phyloP scores from a whole-genome alignment of 179 eudicot species.

The Amaranthus tricolor region DNA sequence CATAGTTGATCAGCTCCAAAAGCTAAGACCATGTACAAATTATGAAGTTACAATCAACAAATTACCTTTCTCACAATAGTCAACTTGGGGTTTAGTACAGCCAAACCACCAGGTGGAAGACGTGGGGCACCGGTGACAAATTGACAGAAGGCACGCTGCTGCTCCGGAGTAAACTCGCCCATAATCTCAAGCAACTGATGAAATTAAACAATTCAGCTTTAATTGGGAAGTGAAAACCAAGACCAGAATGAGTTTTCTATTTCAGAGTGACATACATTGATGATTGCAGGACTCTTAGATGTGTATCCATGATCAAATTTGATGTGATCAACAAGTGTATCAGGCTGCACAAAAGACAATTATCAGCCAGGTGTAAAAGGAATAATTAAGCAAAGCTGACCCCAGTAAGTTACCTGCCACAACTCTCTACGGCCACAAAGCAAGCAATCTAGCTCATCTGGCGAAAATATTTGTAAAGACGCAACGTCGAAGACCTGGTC shows the following conservation, averaged over 20 bases:
- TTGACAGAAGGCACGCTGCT: constrained; percentile 95
- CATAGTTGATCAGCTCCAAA: too few relatives aligned
- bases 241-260: too few relatives aligned
- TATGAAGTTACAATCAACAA: background rate
- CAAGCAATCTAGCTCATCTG: constrained; percentile 88
- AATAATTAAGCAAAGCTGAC: background rate
- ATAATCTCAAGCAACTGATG: constrained; percentile 90
- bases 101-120: constrained; percentile 98
- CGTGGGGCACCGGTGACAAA: constrained; percentile 99
- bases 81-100: constrained; percentile 90
- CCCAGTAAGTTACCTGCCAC: constrained; percentile 69
- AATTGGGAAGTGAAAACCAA: background rate
- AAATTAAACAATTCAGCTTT: constrained; percentile 10
- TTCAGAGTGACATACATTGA: constrained; percentile 49
- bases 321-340: constrained; percentile 82
- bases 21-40: background rate
- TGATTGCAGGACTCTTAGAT: constrained; percentile 90
- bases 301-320: constrained; percentile 99
- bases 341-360: constrained; percentile 57
- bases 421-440: constrained; percentile 96
- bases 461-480: constrained; percentile 82
- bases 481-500: constrained; percentile 83
- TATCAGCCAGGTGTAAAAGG: background rate
- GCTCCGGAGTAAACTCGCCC: constrained; percentile 96
- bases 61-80: constrained; percentile 97